Percentiles rank a stretch among this genome's conserved stretches.
Evolutionary conservation across 2,329 filamentous ascomycete genomes (phyloP).

Genomic region (Aspergillus quadricinctus): DNA sequence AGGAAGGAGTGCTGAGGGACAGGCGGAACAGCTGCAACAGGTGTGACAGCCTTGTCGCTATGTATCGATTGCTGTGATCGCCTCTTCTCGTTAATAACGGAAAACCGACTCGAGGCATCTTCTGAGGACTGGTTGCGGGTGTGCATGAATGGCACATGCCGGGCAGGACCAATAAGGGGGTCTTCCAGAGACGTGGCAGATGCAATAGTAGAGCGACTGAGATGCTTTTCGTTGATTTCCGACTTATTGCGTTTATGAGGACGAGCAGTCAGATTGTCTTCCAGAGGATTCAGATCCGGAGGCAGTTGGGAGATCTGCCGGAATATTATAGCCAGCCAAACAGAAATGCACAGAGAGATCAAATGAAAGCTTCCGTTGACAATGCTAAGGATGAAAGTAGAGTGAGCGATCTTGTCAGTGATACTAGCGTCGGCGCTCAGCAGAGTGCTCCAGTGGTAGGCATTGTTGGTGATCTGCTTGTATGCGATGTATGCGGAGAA

Average conservation of each 20-base stretch:
- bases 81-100: conserved; percentile 44
- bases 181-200: conserved; percentile 39
- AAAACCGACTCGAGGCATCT: conserved; percentile 50
- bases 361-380: conserved; percentile 64
- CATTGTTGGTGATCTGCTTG: conserved; percentile 44
- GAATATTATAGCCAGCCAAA: conserved; percentile 76
- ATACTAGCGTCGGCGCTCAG: conserved; percentile 51
- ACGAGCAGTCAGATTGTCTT: conserved; percentile 73
- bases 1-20: conserved; percentile 28
- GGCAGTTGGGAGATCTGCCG: conserved; percentile 75
- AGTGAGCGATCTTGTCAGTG: conserved; percentile 58
- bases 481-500: conserved; percentile 55
- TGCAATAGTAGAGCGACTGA: conserved; percentile 48
- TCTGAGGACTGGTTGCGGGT: conserved; percentile 64
- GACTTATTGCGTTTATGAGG: conserved; percentile 71
- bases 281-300: conserved; percentile 92
- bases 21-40: conserved; percentile 27
- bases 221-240: conserved; percentile 59
- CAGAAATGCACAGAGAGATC: conserved; percentile 63
- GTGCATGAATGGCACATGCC: conserved; percentile 72
- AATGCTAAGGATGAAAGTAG: conserved; percentile 65
- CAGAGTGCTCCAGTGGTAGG: conserved; percentile 63
- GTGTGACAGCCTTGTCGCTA: conserved; percentile 26
- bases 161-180: conserved; percentile 39
- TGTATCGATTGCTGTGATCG: conserved; percentile 49